Evolutionary conservation across 2,329 filamentous ascomycete species (phyloP).

Genomic region (Coleophoma eucalyptorum): DNA sequence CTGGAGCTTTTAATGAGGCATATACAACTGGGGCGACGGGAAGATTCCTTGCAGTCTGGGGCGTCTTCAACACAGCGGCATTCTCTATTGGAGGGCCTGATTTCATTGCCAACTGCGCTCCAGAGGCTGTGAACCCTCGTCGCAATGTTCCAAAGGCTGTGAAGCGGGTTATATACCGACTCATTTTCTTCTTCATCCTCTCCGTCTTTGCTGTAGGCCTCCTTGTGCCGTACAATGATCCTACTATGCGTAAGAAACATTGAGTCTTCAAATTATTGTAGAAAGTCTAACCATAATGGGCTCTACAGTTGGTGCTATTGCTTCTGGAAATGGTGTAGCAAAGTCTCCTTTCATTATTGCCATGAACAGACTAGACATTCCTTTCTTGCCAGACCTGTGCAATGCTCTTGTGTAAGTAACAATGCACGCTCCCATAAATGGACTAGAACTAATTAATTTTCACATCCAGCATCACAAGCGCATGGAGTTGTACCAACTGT

Average conservation of each 20-base stretch:
- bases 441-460: constrained; percentile 51
- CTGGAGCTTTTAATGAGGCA: constrained; percentile 19
- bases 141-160: constrained; percentile 52
- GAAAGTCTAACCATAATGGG: no score
- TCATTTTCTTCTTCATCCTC: constrained; percentile 54
- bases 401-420: neutral
- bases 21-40: constrained; percentile 34
- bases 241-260: constrained; percentile 44
- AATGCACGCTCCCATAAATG: neutral
- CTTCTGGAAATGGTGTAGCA: neutral
- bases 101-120: constrained; percentile 45
- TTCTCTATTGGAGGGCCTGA: constrained; percentile 43
- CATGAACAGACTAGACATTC: neutral
- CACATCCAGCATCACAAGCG: constrained; percentile 44
- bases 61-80: constrained; percentile 35
- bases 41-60: constrained; percentile 46
- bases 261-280: no score
- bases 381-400: neutral
- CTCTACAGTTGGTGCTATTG: constrained; percentile 42
- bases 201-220: constrained; percentile 52
- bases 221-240: constrained; percentile 47
- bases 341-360: neutral
- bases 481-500: constrained; percentile 32
- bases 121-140: constrained; percentile 50
- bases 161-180: constrained; percentile 51